A percentile compares a stretch with the other conserved stretches of the same genome.
Conservation (phyloP, 371 early-diverging fungal species). For the Saksenaea oblongispora region DNA sequence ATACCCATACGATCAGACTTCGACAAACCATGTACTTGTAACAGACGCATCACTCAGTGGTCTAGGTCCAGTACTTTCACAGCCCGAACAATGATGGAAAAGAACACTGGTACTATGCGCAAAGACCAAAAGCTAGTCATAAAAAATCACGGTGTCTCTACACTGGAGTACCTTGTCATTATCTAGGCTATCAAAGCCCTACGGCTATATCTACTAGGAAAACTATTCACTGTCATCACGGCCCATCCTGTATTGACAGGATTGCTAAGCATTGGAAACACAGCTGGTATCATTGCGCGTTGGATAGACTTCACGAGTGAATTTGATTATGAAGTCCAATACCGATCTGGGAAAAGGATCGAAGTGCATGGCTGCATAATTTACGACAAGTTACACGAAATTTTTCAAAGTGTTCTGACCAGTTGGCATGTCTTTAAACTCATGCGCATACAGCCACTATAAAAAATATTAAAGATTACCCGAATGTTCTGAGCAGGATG, state of each 20-base stretch:
- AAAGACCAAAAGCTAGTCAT: slow-evolving; percentile 32
- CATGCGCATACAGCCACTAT: no score
- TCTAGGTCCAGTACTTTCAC: slow-evolving; percentile 46
- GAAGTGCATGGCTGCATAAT: slow-evolving; percentile 1
- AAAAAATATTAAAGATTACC: no score
- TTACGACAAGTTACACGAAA: no score
- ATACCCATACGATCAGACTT: slow-evolving; percentile 12
- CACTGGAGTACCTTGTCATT: slow-evolving; percentile 55
- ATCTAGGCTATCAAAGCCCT: slow-evolving; percentile 37
- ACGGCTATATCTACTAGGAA: slow-evolving; percentile 44
- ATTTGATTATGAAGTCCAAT: slow-evolving; percentile 35
- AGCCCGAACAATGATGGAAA: slow-evolving; percentile 22
- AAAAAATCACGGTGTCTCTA: slow-evolving; percentile 46
- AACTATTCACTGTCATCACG: slow-evolving; percentile 32
- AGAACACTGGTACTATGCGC: slow-evolving; percentile 39
- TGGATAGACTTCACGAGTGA: slow-evolving; percentile 36
- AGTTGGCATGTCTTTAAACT: no score
- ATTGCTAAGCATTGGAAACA: slow-evolving; percentile 23
- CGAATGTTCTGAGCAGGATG: no score
- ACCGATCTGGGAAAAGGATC: slow-evolving; percentile 40
- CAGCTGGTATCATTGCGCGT: slow-evolving; percentile 39
- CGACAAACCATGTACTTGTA: slow-evolving; percentile 31
- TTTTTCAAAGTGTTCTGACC: no score
- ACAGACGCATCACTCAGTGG: slow-evolving; percentile 54
- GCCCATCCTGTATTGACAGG: slow-evolving; percentile 54